Evolutionary conservation across 1,284 basidiomycete species (phyloP), one percentile per base, ranked within the genome.

Genomic region (Leccinum griseonigrum): DNA sequence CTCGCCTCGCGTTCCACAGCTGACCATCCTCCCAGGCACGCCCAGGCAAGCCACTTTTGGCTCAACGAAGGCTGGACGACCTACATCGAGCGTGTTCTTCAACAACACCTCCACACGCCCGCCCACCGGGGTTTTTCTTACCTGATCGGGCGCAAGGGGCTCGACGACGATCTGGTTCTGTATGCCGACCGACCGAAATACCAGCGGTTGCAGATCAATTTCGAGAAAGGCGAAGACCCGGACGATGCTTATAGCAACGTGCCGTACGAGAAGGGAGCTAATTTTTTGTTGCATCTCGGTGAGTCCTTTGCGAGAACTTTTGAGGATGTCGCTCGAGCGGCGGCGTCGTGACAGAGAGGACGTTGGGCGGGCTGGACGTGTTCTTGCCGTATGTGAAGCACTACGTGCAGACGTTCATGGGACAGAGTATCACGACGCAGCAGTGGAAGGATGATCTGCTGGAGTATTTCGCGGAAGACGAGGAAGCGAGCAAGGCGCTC

Each of bases 1-100:
- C 10, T 34, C 16, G 31, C 6, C 54, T 56, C 46, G 28, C 2
- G 8, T 26, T 46, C 52, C 28, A n/a, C 10, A 8, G 59, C 28
- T 34, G 11, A 16, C 29, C 65, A 9, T 32, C 11, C 2, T 16
- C 22, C 71, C 66, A 90, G 86, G 0, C 88, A 90, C 61, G 85
- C 86, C 1, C 74, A 90, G 61, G 84, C 87, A 3, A 83, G 82
- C 4, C 90, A 93, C 74, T 96, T 96, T 79, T 96, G 94, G 94
- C 84, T 96, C 55, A 96, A 95, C 74, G 94, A 95, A 76, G 87
- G 94, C 36, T 97, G 93, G 90, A 97, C 95, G 36, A 96, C 94
- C 1, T 98, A 96, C 73, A 89, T 94, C 56, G 97, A 99, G 75
- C 87, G 95, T 26, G 79, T 97, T 9, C 81, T 97, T 40, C 86